Base-by-base conservation (phyloP, 805 yeast species). In the Hanseniaspora mollemarum region DNA sequence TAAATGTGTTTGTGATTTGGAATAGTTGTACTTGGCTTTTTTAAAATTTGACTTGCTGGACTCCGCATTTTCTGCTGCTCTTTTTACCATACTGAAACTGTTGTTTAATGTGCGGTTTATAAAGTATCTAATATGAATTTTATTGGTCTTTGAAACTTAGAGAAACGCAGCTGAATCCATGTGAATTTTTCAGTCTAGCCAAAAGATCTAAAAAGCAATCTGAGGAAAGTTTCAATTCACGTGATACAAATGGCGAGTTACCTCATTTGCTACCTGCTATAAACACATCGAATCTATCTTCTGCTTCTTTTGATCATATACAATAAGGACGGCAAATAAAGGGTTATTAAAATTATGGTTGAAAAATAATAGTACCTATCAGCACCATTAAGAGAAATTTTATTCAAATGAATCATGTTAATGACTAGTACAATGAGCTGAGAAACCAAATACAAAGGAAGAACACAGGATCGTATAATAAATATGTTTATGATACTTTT, bases 1-100 rank as follows among this genome's bases (percentile, higher is more conserved):
- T 18, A 88, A 37, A 39, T 54, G 46, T 56, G 51, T 46, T 25
- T 39, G 51, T 25, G 35, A 26, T 61, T 71, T 72, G 59, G 52
- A 57, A 62, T 46, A 40, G 40, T 46, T 46, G 35, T 40, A 46
- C 21, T 46, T 46, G 1, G 44, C 29, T 21, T 40, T 46, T 22
- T 46, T 45, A 4, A 25, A n/a, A 3, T 18, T 19, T n/a, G n/a
- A n/a, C n/a, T 2, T 35, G 19, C 6, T 15, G 10, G 7, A 18
- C 21, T 9, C 38, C 19, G 10, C 10, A 15, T 16, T 5, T 16
- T 46, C 50, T 10, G n/a, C 10, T 19, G 31, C 13, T 39, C 50
- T 38, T 21, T 46, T 46, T 10, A 29, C 12, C 51, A 40, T 37
- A n/a, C n/a, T n/a, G n/a, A n/a, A n/a, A n/a, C n/a, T n/a, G n/a